Base-by-base conservation (phyloP, 345 rosid genomes). In the Populus tremula region DNA sequence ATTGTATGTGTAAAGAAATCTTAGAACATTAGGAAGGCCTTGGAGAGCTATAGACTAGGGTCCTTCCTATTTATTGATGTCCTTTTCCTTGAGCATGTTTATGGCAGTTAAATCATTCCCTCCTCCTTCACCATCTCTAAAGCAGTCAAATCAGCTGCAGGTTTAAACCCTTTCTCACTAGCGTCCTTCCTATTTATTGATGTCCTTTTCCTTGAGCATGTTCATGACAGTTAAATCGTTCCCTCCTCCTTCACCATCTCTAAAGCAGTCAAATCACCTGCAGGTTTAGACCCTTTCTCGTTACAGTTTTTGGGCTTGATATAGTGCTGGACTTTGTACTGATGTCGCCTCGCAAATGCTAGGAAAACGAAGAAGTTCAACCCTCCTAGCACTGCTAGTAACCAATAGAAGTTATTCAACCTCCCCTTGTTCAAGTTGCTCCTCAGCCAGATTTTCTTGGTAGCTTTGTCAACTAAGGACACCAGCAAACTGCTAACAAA, bases 401-500 rank as follows among this genome's bases (percentile, higher is more conserved):
- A 53, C 93, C 93, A 89, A 69, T 93, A 95, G 84, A 95, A 95
- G 86, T 90, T 71, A 43, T 90, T 69, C n/a, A 93, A 75, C 80
- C 66, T 90, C 20, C 83, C 97, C 63, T 82, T 71, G 76, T 95
- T 89, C 68, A 91, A 80, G 78, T 93, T 82, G 82, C 91, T 90
- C 72, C 87, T 82, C 9, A 95, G 94, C 98, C 98, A 95, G 63
- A 45, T 80, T 29, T 83, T 83, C 43, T 87, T 31, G 11, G 99
- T 91, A 29, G 82, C 80, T 73, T 76, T 81, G 82, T 89, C 96
- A 7, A 93, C 93, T 33, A 90, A 35, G 5, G 93, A 86, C 77
- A 95, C 99, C 35, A 95, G 67, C 78, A 92, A 82, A 66, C 97
- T 93, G 81, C 97, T 95, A 5, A 90, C 87, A 59, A 89, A 95